A percentile compares a stretch with the other conserved stretches of the same genome.
Conservation (phyloP, 495 filamentous ascomycete species). For the Lentithecium fluviatile region DNA sequence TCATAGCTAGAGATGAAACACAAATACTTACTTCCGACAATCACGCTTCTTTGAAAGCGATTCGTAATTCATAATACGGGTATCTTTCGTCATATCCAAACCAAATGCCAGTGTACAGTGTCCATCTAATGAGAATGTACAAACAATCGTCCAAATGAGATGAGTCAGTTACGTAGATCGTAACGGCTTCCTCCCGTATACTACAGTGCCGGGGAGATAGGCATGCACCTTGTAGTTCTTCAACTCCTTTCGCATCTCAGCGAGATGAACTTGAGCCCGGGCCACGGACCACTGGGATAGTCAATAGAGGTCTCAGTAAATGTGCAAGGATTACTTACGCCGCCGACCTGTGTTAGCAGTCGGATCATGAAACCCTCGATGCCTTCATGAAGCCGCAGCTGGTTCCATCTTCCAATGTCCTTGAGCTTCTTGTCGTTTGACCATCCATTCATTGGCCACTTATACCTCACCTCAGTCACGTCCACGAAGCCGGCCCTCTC, state of each 20-base stretch:
- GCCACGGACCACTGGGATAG: constrained; percentile 17
- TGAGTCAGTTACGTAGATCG: neutral
- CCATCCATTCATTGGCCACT: constrained; percentile 36
- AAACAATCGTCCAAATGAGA: too few relatives aligned
- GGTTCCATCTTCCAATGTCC: constrained; percentile 35
- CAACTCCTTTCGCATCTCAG: constrained; percentile 28
- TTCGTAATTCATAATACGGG: too few relatives aligned
- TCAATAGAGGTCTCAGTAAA: neutral
- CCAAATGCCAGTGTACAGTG: too few relatives aligned
- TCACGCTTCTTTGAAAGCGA: too few relatives aligned
- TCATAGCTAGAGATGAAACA: too few relatives aligned
- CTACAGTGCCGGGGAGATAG: constrained; percentile 19
- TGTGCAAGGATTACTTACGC: constrained; percentile 9
- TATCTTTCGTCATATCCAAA: too few relatives aligned
- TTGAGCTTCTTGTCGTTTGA: constrained; percentile 27
- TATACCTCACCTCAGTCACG: constrained; percentile 27
- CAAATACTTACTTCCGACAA: too few relatives aligned
- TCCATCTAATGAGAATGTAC: too few relatives aligned
- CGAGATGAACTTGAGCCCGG: constrained; percentile 29
- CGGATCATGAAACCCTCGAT: constrained; percentile 33
- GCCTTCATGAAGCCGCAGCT: constrained; percentile 27
- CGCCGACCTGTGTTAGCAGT: constrained; percentile 31
- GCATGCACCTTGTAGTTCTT: constrained; percentile 28
- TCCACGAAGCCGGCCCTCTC: constrained; percentile 36
- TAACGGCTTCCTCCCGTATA: constrained; percentile 22